Conservation (phyloP, 495 filamentous ascomycete species). For the Tuber indicum region DNA sequence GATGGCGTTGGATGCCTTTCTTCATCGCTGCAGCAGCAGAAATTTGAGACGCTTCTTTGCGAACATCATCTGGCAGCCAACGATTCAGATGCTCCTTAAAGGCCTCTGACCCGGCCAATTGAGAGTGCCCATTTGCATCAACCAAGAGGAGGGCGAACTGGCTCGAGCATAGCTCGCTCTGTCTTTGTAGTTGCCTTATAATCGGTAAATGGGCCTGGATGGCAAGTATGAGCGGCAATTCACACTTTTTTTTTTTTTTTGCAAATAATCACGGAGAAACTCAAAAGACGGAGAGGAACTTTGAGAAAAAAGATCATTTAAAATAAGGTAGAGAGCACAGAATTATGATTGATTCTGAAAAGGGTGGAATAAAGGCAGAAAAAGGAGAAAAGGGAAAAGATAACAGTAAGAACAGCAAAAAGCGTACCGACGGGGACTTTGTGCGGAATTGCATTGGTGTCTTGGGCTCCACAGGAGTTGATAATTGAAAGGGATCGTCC, state of each 20-base stretch:
- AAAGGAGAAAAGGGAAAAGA: conserved; percentile 25
- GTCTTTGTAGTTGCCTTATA: conserved; percentile 31
- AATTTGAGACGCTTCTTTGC: conserved; percentile 34
- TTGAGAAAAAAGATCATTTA: conserved; percentile 29
- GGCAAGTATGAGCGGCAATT: conserved; percentile 37
- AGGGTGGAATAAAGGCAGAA: conserved; percentile 14
- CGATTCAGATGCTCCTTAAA: conserved; percentile 30
- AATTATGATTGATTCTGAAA: conserved; percentile 1
- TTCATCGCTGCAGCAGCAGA: conserved; percentile 23
- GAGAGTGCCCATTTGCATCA: conserved; percentile 32
- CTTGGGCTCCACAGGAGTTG: conserved; percentile 34
- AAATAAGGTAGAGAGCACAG: conserved; percentile 25
- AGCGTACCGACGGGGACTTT: conserved; percentile 37
- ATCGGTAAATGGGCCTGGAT: conserved; percentile 28
- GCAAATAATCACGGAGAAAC: conserved; percentile 26
- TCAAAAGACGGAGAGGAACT: conserved; percentile 12
- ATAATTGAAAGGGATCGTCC: conserved; percentile 33
- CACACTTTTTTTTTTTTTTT: conserved; percentile 22
- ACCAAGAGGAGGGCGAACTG: conserved; percentile 40
- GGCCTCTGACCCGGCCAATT: conserved; percentile 28
- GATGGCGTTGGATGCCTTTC: conserved; percentile 23
- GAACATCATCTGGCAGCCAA: conserved; percentile 34
- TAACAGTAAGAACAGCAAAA: conserved; percentile 36
- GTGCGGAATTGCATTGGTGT: conserved; percentile 33
- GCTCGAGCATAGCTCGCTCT: conserved; percentile 32